A percentile compares a stretch with the other conserved stretches of the same genome.
These are phyloP conservation scores for Kwoniella sp. DNA, from an alignment of 768 basidiomycete genomes.

Conservation along the genomic window DNA sequence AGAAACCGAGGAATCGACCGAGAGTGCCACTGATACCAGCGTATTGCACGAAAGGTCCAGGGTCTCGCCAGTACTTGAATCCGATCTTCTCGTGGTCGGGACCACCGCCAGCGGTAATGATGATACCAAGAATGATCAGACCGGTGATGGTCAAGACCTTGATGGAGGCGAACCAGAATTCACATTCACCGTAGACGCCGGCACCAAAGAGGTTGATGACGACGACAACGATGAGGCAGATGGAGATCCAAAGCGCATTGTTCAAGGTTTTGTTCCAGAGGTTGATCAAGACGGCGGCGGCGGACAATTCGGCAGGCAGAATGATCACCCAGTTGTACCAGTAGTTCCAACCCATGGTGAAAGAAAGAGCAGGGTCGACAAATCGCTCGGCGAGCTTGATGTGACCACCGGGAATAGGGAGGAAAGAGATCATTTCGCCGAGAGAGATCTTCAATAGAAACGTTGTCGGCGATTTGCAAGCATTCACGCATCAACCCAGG, in stretches of 20 bases:
- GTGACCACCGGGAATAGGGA: conserved; percentile 51
- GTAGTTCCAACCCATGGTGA: conserved; percentile 37
- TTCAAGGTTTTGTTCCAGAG: conserved; percentile 59
- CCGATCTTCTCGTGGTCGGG: conserved; percentile 63
- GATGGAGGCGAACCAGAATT: conserved; percentile 88
- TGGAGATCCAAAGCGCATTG: conserved; percentile 75
- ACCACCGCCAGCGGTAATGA: conserved; percentile 86
- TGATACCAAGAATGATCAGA: conserved; percentile 64
- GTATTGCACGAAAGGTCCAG: conserved; percentile 82
- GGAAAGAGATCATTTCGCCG: conserved; percentile 47
- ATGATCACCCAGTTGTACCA: conserved; percentile 59
- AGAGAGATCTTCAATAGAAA: conserved; percentile 26
- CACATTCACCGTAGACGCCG: conserved; percentile 60
- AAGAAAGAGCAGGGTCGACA: conserved; percentile 61
- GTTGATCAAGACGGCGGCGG: conserved; percentile 71
- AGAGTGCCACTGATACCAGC: conserved; percentile 63
- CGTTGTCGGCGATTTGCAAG: not conserved
- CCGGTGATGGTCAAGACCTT: conserved; percentile 68
- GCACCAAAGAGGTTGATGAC: conserved; percentile 58
- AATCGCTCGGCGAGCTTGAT: conserved; percentile 56
- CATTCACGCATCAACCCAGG: not conserved
- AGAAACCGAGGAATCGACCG: conserved; percentile 75
- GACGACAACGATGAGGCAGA: conserved; percentile 75
- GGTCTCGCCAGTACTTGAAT: conserved; percentile 76
- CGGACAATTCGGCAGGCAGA: conserved; percentile 72